A percentile compares a stretch with the other conserved stretches of the same genome.
These are phyloP conservation scores for Aureobasidium uvarum DNA, from an alignment of 2,329 filamentous ascomycete species.

Conservation along the genomic window DNA sequence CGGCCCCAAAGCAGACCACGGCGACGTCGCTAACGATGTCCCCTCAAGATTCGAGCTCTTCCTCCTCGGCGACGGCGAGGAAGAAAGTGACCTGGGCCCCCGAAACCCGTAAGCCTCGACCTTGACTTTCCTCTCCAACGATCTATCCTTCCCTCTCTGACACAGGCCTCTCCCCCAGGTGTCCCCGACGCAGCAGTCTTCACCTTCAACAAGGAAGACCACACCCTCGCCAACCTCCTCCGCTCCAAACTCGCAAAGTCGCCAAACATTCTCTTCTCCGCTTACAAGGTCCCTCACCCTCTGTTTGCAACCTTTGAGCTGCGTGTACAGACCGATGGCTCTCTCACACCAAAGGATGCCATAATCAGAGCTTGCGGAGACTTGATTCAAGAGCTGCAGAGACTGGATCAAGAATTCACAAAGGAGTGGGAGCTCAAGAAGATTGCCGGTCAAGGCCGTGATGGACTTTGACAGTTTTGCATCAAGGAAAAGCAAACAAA, in stretches of 20 bases:
- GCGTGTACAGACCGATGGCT: conserved; percentile 88
- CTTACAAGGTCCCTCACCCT: conserved; percentile 68
- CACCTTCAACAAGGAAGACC: conserved; percentile 93
- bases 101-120: conserved; percentile 72
- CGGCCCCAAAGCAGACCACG: background rate
- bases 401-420: conserved; percentile 82
- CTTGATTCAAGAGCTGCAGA: conserved; percentile 75
- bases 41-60: conserved; percentile 83
- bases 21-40: conserved; percentile 34
- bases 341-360: conserved; percentile 83
- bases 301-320: conserved; percentile 59
- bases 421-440: conserved; percentile 88
- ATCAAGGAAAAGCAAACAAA: background rate
- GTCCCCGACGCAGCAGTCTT: conserved; percentile 96
- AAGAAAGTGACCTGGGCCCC: conserved; percentile 89
- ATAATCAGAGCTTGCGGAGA: conserved; percentile 77
- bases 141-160: background rate
- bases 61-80: conserved; percentile 78
- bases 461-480: conserved; percentile 29
- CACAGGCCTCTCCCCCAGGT: conserved; percentile 51
- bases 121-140: background rate
- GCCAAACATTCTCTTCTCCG: conserved; percentile 81
- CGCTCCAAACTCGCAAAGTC: conserved; percentile 81
- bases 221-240: conserved; percentile 89
- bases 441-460: conserved; percentile 55